Base-by-base conservation (phyloP, 768 basidiomycete species). In the Auricularia sp. region DNA sequence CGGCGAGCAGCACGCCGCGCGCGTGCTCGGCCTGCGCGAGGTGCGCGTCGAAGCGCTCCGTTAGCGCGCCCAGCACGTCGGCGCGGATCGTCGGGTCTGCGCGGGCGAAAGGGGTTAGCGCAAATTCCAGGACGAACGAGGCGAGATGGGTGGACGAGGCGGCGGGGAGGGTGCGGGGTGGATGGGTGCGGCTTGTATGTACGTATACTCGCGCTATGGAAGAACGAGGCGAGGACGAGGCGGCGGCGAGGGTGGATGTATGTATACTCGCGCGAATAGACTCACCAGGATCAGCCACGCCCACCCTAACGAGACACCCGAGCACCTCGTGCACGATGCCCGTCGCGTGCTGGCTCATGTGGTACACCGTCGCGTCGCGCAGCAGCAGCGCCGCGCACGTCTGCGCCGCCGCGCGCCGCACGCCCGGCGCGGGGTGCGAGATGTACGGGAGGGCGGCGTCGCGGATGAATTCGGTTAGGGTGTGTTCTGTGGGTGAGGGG, bases 11-110 rank as follows among this genome's bases (percentile, higher is more conserved):
- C 16, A 99, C 79, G 13, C 92, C 95, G 14, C 95, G 85, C 21
- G 98, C 94, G 72, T 98, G 95, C 76, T 98, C 97, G 0, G 96
- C 94, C 75, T 98, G 97, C 1, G 97, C 92, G 21, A 99, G 83
- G 73, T 98, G 95, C 67, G 93, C 91, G 73, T 99, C 97, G 69
- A 99, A 98, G 29, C 92, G 86, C 67, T 94, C 89, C 71, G 96
- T 92, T 42, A 99, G 80, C 2, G 88, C 87, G 1, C 85, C 83
- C 29, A 99, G 81, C 0, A 98, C 96, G 0, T 89, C 88, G 67
- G 89, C 84, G 14, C 97, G 83, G 67, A 98, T 98, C 21, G 77
- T 80, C 1, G 92, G 77, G 71, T 94, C 94, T 59, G 56, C 24
- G 29, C 24, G 13, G 34, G 56, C 29, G 24, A 33, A 14, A 14